A percentile compares a stretch with the other conserved stretches of the same genome.
These are phyloP conservation scores for Fusarium stilboides DNA, from an alignment of 2,329 filamentous ascomycete genomes.

Conservation along the genomic window DNA sequence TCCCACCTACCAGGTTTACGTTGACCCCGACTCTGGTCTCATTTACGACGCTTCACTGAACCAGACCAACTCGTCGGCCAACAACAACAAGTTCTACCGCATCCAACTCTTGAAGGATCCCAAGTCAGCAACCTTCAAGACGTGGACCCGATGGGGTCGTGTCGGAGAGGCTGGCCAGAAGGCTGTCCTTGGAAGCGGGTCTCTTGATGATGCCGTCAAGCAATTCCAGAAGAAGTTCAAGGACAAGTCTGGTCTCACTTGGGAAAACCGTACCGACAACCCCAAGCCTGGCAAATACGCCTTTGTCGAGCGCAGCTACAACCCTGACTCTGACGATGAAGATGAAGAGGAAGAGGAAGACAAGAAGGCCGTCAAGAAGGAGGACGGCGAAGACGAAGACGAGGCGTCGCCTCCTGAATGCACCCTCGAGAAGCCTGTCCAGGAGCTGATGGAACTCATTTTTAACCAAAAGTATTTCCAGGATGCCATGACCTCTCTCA, in stretches of 20 bases:
- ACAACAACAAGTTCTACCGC: conserved; percentile 89
- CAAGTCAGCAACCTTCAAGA: conserved; percentile 62
- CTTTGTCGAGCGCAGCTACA: conserved; percentile 85
- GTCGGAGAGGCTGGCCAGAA: conserved; percentile 74
- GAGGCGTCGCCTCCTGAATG: conserved; percentile 62
- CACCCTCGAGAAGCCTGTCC: conserved; percentile 71
- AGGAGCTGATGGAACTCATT: conserved; percentile 83
- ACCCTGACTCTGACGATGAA: conserved; percentile 75
- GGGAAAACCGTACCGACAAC: conserved; percentile 66
- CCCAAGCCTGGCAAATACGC: conserved; percentile 81
- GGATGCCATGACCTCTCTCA: conserved; percentile 75
- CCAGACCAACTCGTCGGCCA: conserved; percentile 78
- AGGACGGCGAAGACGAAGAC: conserved; percentile 55
- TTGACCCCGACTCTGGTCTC: conserved; percentile 71
- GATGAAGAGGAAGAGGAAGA: conserved; percentile 57
- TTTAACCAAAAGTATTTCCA: conserved; percentile 84
- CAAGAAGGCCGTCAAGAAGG: conserved; percentile 53
- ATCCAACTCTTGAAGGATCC: conserved; percentile 72
- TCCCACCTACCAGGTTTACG: conserved; percentile 69
- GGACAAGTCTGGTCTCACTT: conserved; percentile 71
- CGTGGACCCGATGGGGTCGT: conserved; percentile 87
- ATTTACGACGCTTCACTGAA: conserved; percentile 87
- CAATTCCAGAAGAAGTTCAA: conserved; percentile 75
- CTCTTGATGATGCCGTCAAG: conserved; percentile 61
- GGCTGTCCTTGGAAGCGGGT: conserved; percentile 60